Conservation (phyloP, 352 stramenopile genomes). For the Phytopythium litorale region DNA sequence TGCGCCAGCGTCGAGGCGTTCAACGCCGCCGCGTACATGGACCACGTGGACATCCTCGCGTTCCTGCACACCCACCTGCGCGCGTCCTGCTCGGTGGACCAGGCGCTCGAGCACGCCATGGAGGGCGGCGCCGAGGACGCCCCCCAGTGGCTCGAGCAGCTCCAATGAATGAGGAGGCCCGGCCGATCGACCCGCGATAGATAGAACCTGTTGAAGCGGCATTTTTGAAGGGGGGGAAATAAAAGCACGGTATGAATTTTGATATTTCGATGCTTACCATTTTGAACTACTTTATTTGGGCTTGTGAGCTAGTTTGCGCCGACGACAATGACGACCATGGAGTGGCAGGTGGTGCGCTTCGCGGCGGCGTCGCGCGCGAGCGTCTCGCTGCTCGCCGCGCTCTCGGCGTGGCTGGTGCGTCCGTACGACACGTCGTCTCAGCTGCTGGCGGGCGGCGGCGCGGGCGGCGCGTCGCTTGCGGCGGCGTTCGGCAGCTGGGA, state of each 20-base stretch:
- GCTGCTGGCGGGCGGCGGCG: conserved; percentile 12
- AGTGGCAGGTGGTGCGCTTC: conserved; percentile 39
- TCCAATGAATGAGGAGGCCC: conserved; percentile 21
- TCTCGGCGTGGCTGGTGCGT: conserved; percentile 41
- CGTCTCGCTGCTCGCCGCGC: conserved; percentile 41
- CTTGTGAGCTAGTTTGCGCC: too few species aligned
- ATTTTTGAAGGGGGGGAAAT: too few species aligned
- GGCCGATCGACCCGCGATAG: too few species aligned
- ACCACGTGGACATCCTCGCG: conserved; percentile 53
- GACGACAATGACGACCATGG: conserved; percentile 5
- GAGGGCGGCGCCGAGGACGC: conserved; percentile 63
- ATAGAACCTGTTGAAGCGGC: too few species aligned
- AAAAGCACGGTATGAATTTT: too few species aligned
- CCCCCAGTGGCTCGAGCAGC: conserved; percentile 50
- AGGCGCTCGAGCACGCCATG: conserved; percentile 57
- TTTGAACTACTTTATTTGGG: too few species aligned
- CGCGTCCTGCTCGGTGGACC: conserved; percentile 40
- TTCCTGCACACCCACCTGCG: conserved; percentile 44
- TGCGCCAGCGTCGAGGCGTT: conserved; percentile 51
- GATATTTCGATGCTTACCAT: too few species aligned
- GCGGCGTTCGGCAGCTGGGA: conserved; percentile 76
- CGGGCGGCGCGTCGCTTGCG: neutral
- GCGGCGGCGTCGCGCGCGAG: conserved; percentile 39
- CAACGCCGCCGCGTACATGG: conserved; percentile 70
- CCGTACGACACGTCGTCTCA: conserved; percentile 72